Conservation (phyloP, 305 asterid species). For the Stenogyne calaminthoides region DNA sequence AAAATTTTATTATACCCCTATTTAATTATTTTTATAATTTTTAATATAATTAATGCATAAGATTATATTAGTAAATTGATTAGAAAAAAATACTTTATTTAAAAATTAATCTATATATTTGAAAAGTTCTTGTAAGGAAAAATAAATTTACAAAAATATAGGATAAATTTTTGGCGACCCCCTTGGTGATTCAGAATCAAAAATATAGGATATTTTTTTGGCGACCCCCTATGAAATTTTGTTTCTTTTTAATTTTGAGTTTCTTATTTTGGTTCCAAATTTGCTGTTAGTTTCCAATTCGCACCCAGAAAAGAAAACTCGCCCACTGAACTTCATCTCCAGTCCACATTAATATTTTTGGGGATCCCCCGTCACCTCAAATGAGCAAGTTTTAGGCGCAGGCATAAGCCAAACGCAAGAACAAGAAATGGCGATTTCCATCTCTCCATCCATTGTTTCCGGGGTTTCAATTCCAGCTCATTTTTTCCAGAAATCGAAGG, state of each 20-base stretch:
- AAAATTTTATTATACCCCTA: too few species aligned
- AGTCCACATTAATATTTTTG: constrained; percentile 14
- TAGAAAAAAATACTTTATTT: too few species aligned
- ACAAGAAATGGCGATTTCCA: constrained; percentile 50
- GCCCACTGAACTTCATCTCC: constrained; percentile 4
- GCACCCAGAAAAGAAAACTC: constrained; percentile 1
- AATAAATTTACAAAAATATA: too few species aligned
- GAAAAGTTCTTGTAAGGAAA: too few species aligned
- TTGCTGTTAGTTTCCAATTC: not conserved
- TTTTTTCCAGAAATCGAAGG: constrained; percentile 32
- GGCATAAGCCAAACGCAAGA: not conserved
- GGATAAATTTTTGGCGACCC: too few species aligned
- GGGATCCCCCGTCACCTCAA: constrained; percentile 26
- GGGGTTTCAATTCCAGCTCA: constrained; percentile 41
- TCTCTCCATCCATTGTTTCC: constrained; percentile 43
- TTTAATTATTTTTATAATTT: too few species aligned
- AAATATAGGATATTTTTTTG: constrained; percentile 11
- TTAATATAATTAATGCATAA: too few species aligned
- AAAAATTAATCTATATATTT: too few species aligned
- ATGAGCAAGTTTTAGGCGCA: constrained; percentile 24
- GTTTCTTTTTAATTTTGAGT: not conserved
- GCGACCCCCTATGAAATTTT: constrained; percentile 2
- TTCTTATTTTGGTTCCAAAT: not conserved
- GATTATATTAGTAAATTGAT: too few species aligned
- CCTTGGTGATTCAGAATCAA: too few species aligned